A percentile compares a stretch with the other conserved stretches of the same genome.
These are phyloP conservation scores for Lactarius psammicola DNA, from an alignment of 768 basidiomycete genomes.

Conservation along the genomic window DNA sequence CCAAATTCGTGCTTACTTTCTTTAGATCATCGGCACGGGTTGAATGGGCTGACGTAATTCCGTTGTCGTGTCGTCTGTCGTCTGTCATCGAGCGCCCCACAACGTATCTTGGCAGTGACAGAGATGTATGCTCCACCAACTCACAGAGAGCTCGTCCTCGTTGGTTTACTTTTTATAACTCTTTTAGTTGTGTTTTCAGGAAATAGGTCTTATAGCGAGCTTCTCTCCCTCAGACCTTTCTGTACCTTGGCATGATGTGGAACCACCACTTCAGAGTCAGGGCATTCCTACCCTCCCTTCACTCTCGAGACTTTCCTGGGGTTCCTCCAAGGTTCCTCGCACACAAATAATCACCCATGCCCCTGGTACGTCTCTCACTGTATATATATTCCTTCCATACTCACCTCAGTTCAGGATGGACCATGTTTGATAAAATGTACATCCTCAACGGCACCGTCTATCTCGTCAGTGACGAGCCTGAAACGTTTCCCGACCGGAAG, in stretches of 20 bases:
- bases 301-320: slow-evolving; percentile 31
- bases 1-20: background rate
- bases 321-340: slow-evolving; percentile 42
- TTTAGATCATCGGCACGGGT: background rate
- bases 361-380: slow-evolving; percentile 48
- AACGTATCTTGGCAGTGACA: background rate
- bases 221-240: slow-evolving; percentile 6
- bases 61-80: background rate
- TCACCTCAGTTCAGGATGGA: slow-evolving; percentile 62
- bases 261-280: background rate
- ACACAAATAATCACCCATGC: slow-evolving; percentile 74
- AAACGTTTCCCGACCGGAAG: slow-evolving; percentile 58
- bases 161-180: slow-evolving; percentile 32
- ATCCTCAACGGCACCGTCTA: slow-evolving; percentile 78
- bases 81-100: background rate
- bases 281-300: slow-evolving; percentile 21
- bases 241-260: background rate
- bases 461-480: slow-evolving; percentile 74
- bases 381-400: too few species aligned
- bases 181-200: slow-evolving; percentile 30
- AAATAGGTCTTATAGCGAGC: background rate
- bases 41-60: slow-evolving; percentile 7
- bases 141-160: slow-evolving; percentile 34
- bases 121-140: slow-evolving; percentile 32
- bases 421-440: slow-evolving; percentile 82